A percentile compares a stretch with the other conserved stretches of the same genome.
Evolutionary conservation across 2,329 filamentous ascomycete species (phyloP).

Genomic region (Tolypocladium inflatum): DNA sequence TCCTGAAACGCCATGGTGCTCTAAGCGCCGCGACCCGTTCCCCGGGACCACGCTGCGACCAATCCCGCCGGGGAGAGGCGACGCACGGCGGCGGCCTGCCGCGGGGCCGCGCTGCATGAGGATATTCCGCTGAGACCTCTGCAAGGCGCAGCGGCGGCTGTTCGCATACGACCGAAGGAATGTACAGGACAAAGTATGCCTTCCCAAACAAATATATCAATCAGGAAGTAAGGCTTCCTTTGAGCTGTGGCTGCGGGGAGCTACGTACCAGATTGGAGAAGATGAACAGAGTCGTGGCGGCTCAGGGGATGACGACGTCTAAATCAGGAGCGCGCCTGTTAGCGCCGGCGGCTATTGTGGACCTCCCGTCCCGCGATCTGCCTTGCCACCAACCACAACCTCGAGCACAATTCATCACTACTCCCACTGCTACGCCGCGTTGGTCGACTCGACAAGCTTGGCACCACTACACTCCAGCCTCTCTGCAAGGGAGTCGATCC

Average conservation of each 20-base stretch:
- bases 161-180: no score
- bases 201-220: neutral
- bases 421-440: neutral
- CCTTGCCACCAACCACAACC: neutral
- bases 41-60: neutral
- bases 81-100: neutral
- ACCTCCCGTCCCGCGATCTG: neutral
- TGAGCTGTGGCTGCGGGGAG: no score
- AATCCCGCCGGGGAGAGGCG: neutral
- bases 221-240: neutral
- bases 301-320: neutral
- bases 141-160: no score
- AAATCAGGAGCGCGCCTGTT: neutral
- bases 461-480: neutral
- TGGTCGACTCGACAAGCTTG: neutral
- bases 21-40: neutral
- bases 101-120: no score
- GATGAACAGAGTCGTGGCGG: no score
- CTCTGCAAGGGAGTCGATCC: neutral
- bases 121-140: no score
- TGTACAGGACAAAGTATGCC: no score
- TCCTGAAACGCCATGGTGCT: neutral
- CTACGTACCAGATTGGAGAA: no score
- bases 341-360: neutral
- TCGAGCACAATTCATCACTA: neutral